These are phyloP conservation scores for Neolecta irregularis DNA, from an alignment of 1,139 yeast genomes.

Conservation along the genomic window DNA sequence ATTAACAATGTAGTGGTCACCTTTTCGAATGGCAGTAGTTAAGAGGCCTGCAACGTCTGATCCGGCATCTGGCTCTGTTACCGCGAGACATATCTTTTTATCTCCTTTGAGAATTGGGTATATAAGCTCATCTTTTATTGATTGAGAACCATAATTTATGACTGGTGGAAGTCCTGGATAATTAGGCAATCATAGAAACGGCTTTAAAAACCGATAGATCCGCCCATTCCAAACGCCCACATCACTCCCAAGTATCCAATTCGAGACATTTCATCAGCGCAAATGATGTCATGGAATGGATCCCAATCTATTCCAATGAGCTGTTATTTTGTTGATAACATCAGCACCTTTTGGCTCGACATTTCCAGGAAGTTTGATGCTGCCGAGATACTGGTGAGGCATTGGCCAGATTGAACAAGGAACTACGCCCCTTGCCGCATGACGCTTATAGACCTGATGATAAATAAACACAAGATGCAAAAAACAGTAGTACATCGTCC, in stretches of 20 bases:
- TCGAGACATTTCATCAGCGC: slow-evolving; percentile 38
- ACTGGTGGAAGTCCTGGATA: slow-evolving; percentile 28
- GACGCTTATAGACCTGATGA: slow-evolving; percentile 7
- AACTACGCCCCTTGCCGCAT: slow-evolving; percentile 21
- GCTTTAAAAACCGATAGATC: slow-evolving; percentile 26
- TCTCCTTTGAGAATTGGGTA: slow-evolving; percentile 25
- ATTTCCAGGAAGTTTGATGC: slow-evolving; percentile 60
- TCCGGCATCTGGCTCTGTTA: slow-evolving; percentile 32
- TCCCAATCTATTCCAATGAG: slow-evolving; percentile 75
- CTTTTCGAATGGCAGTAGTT: slow-evolving; percentile 26
- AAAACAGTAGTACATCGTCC: too few relatives aligned
- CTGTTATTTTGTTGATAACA: slow-evolving; percentile 41
- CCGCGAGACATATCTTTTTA: slow-evolving; percentile 27
- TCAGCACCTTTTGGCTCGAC: slow-evolving; percentile 81
- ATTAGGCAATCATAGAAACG: too few relatives aligned
- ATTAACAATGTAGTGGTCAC: slow-evolving; percentile 29
- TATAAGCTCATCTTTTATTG: slow-evolving; percentile 22
- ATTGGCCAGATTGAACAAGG: slow-evolving; percentile 23
- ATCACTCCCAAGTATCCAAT: slow-evolving; percentile 27
- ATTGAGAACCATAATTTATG: slow-evolving; percentile 22
- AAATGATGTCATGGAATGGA: slow-evolving; percentile 76
- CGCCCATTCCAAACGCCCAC: slow-evolving; percentile 28
- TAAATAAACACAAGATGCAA: too few relatives aligned
- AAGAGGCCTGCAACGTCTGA: slow-evolving; percentile 31
- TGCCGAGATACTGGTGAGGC: slow-evolving; percentile 36